phyloP scores from a whole-genome alignment of 2,329 filamentous ascomycete species.

The Chrysoporthe puriensis region DNA sequence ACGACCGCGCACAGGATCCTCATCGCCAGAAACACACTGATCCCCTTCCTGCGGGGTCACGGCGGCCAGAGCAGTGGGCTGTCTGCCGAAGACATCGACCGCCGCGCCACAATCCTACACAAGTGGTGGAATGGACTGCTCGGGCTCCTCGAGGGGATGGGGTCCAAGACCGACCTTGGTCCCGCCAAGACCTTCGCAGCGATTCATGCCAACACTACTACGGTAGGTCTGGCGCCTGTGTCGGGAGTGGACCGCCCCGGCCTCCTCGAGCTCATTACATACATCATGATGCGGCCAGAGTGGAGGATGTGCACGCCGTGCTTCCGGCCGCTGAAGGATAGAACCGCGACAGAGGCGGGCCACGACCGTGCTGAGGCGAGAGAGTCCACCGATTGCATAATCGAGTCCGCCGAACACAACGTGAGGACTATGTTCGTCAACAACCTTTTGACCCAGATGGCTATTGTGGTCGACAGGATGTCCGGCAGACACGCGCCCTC shows the following conservation, averaged over 20 bases:
- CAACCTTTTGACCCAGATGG: slow-evolving; percentile 82
- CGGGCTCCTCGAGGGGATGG: slow-evolving; percentile 76
- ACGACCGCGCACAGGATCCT: slow-evolving; percentile 71
- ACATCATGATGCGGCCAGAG: slow-evolving; percentile 86
- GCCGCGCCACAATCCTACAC: slow-evolving; percentile 77
- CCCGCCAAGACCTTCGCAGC: slow-evolving; percentile 30
- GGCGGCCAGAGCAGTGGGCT: slow-evolving; percentile 62
- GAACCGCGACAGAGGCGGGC: slow-evolving; percentile 51
- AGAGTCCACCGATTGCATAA: slow-evolving; percentile 66
- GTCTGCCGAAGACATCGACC: slow-evolving; percentile 80
- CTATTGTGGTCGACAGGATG: slow-evolving; percentile 87
- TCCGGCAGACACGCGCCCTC: slow-evolving; percentile 69
- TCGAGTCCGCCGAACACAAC: slow-evolving; percentile 80
- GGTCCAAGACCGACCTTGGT: slow-evolving; percentile 33
- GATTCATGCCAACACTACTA: slow-evolving; percentile 29
- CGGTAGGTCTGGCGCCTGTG: slow-evolving; percentile 69
- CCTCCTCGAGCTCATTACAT: slow-evolving; percentile 76
- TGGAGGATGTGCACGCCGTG: slow-evolving; percentile 77
- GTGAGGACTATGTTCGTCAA: slow-evolving; percentile 84
- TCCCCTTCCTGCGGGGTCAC: slow-evolving; percentile 78
- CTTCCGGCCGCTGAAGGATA: slow-evolving; percentile 65
- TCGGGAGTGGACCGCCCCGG: slow-evolving; percentile 82
- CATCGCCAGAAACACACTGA: slow-evolving; percentile 70
- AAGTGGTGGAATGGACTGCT: slow-evolving; percentile 89
- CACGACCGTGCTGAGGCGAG: slow-evolving; percentile 59